These are phyloP conservation scores for Corrigiola litoralis DNA, from an alignment of 179 eudicot species.

Conservation along the genomic window DNA sequence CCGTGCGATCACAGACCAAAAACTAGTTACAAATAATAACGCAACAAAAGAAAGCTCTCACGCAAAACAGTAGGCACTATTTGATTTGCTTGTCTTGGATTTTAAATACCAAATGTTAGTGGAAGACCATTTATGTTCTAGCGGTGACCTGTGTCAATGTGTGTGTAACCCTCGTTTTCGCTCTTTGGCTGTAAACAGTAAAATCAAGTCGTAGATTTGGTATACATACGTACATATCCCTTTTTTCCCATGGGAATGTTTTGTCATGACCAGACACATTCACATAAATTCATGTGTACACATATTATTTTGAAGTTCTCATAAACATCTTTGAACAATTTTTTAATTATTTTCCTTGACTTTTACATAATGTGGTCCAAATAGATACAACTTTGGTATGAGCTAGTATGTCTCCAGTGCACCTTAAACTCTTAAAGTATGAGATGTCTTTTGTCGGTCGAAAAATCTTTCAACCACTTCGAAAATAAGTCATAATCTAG, in stretches of 20 bases:
- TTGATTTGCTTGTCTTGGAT: conserved; percentile 1
- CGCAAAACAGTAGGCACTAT: not conserved
- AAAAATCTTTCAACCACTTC: too few species aligned
- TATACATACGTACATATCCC: conserved; percentile 2
- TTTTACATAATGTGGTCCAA: not conserved
- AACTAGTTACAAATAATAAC: not conserved
- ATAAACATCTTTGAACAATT: not conserved
- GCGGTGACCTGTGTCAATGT: too few species aligned
- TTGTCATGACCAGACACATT: conserved; percentile 12
- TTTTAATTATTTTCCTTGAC: too few species aligned
- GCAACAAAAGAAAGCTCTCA: not conserved
- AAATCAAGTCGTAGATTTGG: conserved; percentile 3
- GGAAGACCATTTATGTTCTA: not conserved
- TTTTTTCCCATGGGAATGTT: conserved; percentile 11
- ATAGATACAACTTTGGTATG: too few species aligned
- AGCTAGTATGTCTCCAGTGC: not conserved
- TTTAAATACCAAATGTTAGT: not conserved
- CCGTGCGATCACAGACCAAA: not conserved
- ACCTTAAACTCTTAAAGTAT: not conserved
- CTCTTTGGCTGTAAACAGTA: not conserved
- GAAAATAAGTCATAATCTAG: too few species aligned
- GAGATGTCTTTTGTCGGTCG: not conserved
- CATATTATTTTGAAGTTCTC: too few species aligned
- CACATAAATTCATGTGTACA: conserved; percentile 1
- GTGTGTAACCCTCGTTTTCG: not conserved